Conservation (phyloP, 768 basidiomycete genomes). For the Agrocybe pediades region DNA sequence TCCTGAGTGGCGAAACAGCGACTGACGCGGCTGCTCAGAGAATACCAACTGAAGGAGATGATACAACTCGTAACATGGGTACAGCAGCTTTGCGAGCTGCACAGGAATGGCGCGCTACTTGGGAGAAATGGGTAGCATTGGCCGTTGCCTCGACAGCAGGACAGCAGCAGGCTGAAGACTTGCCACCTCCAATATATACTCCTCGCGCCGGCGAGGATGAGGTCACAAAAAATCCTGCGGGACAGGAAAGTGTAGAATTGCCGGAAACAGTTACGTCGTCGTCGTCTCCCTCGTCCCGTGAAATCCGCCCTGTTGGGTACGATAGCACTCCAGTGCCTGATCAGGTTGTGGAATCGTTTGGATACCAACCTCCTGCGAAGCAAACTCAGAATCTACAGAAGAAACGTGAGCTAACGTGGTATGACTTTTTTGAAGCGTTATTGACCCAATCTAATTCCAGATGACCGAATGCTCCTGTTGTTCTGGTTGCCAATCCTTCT, state of each 20-base stretch:
- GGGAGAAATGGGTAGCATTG: constrained; percentile 76
- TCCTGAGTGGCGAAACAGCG: constrained; percentile 52
- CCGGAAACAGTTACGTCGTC: constrained; percentile 17
- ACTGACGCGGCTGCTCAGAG: constrained; percentile 25
- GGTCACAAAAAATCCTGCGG: constrained; percentile 8
- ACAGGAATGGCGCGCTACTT: constrained; percentile 67
- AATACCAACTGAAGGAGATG: constrained; percentile 32
- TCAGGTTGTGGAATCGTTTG: constrained; percentile 70
- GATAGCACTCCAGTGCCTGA: constrained; percentile 54
- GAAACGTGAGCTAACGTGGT: constrained; percentile 58
- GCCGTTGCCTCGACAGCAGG: constrained; percentile 50
- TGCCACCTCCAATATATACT: constrained; percentile 75
- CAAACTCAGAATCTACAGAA: constrained; percentile 52
- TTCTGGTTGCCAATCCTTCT: constrained; percentile 89
- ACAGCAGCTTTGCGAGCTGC: constrained; percentile 48
- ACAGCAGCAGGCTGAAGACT: constrained; percentile 44
- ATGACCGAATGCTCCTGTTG: constrained; percentile 81
- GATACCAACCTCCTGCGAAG: constrained; percentile 56
- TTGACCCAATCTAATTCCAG: constrained; percentile 37
- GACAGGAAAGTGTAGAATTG: constrained; percentile 12
- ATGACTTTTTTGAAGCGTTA: constrained; percentile 6
- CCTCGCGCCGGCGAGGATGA: constrained; percentile 46
- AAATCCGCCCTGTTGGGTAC: constrained; percentile 45
- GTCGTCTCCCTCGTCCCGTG: constrained; percentile 25
- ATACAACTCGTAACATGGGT: constrained; percentile 37